These are phyloP conservation scores for Gymnopus androsaceus DNA, from an alignment of 1,284 basidiomycete genomes.

Conservation along the genomic window DNA sequence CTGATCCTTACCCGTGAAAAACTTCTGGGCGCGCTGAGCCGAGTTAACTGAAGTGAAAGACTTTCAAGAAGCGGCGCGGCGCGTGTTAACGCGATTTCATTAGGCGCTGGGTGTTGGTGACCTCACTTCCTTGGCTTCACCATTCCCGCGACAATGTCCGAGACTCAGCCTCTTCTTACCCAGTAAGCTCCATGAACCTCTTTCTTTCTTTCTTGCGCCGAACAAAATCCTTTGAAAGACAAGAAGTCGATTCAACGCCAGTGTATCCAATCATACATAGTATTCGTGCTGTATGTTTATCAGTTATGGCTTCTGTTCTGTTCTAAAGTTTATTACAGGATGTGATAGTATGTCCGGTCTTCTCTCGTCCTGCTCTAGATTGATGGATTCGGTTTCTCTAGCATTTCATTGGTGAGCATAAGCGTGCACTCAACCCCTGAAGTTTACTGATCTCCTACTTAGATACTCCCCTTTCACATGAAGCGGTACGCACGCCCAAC, in stretches of 20 bases:
- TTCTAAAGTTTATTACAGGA: slow-evolving; percentile 44
- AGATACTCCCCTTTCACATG: slow-evolving; percentile 79
- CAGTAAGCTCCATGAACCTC: slow-evolving; percentile 4
- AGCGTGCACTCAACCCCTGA: slow-evolving; percentile 39
- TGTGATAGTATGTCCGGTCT: slow-evolving; percentile 46
- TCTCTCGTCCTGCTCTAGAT: not conserved
- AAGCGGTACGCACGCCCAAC: slow-evolving; percentile 50
- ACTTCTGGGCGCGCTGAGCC: no score
- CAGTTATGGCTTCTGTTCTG: not conserved
- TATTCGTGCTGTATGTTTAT: slow-evolving; percentile 54
- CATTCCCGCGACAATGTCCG: slow-evolving; percentile 9
- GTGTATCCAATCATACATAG: slow-evolving; percentile 78
- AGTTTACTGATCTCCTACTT: slow-evolving; percentile 9
- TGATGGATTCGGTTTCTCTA: slow-evolving; percentile 27
- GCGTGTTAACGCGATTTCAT: no score
- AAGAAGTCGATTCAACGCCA: slow-evolving; percentile 51
- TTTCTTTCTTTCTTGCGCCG: not conserved
- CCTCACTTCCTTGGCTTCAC: not conserved
- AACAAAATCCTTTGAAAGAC: slow-evolving; percentile 35
- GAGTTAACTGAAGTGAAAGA: no score
- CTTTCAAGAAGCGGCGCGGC: no score
- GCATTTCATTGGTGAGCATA: slow-evolving; percentile 63
- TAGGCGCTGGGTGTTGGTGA: no score
- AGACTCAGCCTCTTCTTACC: slow-evolving; percentile 17
- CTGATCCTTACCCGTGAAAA: no score